Conservation (phyloP, 2,329 filamentous ascomycete genomes). For the Westerdykella sp. region DNA sequence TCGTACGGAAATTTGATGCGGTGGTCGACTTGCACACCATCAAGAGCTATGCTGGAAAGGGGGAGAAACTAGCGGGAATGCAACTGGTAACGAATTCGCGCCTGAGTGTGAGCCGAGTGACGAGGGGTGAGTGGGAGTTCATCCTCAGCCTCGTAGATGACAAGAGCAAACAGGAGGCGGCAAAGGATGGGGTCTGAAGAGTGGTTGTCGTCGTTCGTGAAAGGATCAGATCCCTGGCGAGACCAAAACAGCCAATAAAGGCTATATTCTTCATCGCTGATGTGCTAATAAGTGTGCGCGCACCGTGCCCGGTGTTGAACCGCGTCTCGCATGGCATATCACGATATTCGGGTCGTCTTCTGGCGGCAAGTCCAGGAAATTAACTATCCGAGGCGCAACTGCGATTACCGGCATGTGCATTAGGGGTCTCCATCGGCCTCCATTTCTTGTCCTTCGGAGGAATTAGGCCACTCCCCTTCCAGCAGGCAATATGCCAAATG, state of each 20-base stretch:
- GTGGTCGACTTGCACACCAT: constrained; percentile 67
- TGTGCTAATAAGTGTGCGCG: no score
- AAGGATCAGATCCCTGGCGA: no score
- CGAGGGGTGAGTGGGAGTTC: constrained; percentile 58
- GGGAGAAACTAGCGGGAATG: constrained; percentile 62
- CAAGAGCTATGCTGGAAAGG: constrained; percentile 52
- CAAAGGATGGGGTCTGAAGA: neutral
- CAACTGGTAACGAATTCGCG: constrained; percentile 78
- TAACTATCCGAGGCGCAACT: neutral
- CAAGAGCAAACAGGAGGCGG: neutral
- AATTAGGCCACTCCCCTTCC: constrained; percentile 21
- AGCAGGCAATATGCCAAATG: no score
- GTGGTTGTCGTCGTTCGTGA: no score
- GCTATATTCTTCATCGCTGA: no score
- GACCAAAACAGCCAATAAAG: no score
- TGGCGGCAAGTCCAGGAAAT: constrained; percentile 14
- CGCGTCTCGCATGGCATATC: constrained; percentile 9
- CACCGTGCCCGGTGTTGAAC: no score
- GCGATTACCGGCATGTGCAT: neutral
- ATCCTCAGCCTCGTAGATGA: constrained; percentile 48
- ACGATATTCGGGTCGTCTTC: constrained; percentile 39
- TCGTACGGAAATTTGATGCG: constrained; percentile 71
- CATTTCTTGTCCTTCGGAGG: constrained; percentile 33
- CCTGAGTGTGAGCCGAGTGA: constrained; percentile 71
- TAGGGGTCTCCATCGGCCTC: constrained; percentile 25